Evolutionary conservation across 805 yeast species (phyloP).

Genomic region (Suhomyces pyralidae): DNA sequence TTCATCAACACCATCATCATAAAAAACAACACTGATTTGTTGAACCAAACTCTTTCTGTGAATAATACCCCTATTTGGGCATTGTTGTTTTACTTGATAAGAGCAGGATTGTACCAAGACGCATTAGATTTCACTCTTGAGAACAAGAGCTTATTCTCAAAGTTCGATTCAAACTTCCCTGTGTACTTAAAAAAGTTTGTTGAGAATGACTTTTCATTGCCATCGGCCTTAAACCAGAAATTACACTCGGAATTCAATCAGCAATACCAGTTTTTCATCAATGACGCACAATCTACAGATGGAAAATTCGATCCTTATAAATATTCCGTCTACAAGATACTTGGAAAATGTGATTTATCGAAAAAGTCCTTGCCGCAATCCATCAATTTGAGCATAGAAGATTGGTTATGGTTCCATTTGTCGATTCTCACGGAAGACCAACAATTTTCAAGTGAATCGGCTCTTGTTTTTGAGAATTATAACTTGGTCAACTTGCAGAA

Average conservation of each 20-base stretch:
- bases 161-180: constrained; percentile 82
- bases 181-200: constrained; percentile 67
- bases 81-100: constrained; percentile 71
- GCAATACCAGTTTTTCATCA: constrained; percentile 63
- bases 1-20: constrained; percentile 42
- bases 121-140: constrained; percentile 67
- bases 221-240: constrained; percentile 65
- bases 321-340: constrained; percentile 82
- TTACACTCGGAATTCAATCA: constrained; percentile 80
- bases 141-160: constrained; percentile 71
- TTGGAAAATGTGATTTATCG: constrained; percentile 84
- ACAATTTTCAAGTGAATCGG: constrained; percentile 28
- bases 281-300: constrained; percentile 38
- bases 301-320: constrained; percentile 75
- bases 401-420: constrained; percentile 95
- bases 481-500: constrained; percentile 71
- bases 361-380: constrained; percentile 64
- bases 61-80: constrained; percentile 97
- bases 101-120: constrained; percentile 80
- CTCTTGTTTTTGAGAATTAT: constrained; percentile 66
- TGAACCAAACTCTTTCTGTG: constrained; percentile 39
- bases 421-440: constrained; percentile 59
- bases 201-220: constrained; percentile 52
- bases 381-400: constrained; percentile 78
- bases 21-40: constrained; percentile 25